phyloP scores from a whole-genome alignment of 2,329 filamentous ascomycete genomes.

The Gremmenia infestans region DNA sequence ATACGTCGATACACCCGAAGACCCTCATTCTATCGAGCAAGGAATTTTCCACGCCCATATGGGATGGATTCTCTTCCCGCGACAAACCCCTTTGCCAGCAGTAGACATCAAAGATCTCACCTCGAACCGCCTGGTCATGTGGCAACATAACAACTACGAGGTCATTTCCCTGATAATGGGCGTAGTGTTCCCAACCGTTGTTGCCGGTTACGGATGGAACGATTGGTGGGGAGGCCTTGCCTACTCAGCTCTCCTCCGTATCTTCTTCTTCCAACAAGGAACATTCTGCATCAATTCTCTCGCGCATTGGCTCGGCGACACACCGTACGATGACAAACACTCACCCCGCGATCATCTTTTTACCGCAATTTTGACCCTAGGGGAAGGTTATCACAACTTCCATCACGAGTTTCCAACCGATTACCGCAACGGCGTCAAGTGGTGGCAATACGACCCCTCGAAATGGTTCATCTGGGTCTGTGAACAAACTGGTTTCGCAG shows the following conservation, averaged over 20 bases:
- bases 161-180: slow-evolving; percentile 71
- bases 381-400: slow-evolving; percentile 90
- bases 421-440: slow-evolving; percentile 84
- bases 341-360: slow-evolving; percentile 80
- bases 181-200: slow-evolving; percentile 64
- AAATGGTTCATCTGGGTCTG: slow-evolving; percentile 81
- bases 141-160: slow-evolving; percentile 81
- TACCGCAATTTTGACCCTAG: slow-evolving; percentile 78
- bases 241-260: slow-evolving; percentile 75
- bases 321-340: slow-evolving; percentile 87
- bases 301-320: slow-evolving; percentile 83
- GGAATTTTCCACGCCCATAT: slow-evolving; percentile 76
- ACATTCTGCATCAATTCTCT: slow-evolving; percentile 89
- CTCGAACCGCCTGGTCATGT: slow-evolving; percentile 74
- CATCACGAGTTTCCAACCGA: slow-evolving; percentile 92
- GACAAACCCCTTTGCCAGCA: slow-evolving; percentile 75
- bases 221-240: slow-evolving; percentile 76
- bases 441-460: slow-evolving; percentile 85
- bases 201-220: slow-evolving; percentile 35
- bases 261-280: slow-evolving; percentile 84
- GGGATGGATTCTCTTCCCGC: slow-evolving; percentile 87
- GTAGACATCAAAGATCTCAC: slow-evolving; percentile 83
- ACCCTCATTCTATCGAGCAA: slow-evolving; percentile 84
- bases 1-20: slow-evolving; percentile 85
- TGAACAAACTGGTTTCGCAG: slow-evolving; percentile 76